phyloP scores from a whole-genome alignment of 306 rosid genomes.

The Styphnolobium japonicum region DNA sequence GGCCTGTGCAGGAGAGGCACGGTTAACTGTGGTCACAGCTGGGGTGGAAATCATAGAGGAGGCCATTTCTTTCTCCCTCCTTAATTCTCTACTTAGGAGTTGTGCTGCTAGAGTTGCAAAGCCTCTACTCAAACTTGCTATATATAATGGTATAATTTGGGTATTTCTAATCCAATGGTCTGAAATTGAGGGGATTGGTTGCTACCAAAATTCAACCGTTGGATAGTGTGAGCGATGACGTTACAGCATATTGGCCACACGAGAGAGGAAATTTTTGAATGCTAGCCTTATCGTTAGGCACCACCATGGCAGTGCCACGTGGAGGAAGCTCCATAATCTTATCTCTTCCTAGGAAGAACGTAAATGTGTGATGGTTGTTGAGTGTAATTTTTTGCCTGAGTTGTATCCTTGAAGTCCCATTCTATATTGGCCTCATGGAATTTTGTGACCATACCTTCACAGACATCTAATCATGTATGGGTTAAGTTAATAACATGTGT shows the following conservation, averaged over 20 bases:
- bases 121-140: slow-evolving; percentile 5
- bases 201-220: background rate
- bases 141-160: slow-evolving; percentile 29
- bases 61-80: slow-evolving; percentile 43
- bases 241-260: slow-evolving; percentile 37
- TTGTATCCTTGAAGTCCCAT: background rate
- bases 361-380: slow-evolving; percentile 43
- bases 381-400: background rate
- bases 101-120: background rate
- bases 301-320: slow-evolving; percentile 46
- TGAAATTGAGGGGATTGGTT: background rate
- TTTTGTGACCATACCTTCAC: slow-evolving; percentile 21
- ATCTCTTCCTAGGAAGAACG: slow-evolving; percentile 26
- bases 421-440: slow-evolving; percentile 14
- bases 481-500: background rate
- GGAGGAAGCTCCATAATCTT: slow-evolving; percentile 35
- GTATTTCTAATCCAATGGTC: slow-evolving; percentile 13
- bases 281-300: slow-evolving; percentile 35
- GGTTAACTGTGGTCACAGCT: slow-evolving; percentile 40
- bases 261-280: background rate
- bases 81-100: background rate
- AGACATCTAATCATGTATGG: background rate
- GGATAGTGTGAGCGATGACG: slow-evolving; percentile 12
- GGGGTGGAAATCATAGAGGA: slow-evolving; percentile 57
- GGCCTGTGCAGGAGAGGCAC: slow-evolving; percentile 48